Percentiles rank a stretch among this genome's conserved stretches.
Conservation (phyloP, 2,329 filamentous ascomycete genomes). For the Microascus cirrosus region DNA sequence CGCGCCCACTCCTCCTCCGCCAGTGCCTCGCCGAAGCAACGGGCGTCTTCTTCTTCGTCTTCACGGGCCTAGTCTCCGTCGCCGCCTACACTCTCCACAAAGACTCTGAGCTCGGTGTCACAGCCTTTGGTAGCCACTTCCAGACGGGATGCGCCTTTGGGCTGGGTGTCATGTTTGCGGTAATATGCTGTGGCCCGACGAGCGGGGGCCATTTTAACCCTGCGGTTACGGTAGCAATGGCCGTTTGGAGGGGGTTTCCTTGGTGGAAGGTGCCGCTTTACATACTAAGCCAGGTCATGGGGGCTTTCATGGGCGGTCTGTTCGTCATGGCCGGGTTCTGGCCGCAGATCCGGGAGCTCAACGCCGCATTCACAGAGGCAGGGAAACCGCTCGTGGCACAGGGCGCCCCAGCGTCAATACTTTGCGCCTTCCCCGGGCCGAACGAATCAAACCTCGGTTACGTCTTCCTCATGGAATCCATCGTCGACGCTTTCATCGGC, state of each 20-base stretch:
- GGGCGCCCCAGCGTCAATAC: conserved; percentile 39
- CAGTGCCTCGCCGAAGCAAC: conserved; percentile 45
- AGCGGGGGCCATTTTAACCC: conserved; percentile 46
- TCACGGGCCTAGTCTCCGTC: conserved; percentile 40
- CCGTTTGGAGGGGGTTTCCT: conserved; percentile 45
- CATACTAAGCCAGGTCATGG: conserved; percentile 44
- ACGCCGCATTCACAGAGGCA: conserved; percentile 21
- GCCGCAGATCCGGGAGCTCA: conserved; percentile 26
- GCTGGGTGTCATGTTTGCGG: conserved; percentile 46
- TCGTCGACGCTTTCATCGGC: conserved; percentile 44
- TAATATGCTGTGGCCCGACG: conserved; percentile 41
- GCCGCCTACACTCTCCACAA: conserved; percentile 37
- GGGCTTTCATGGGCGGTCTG: conserved; percentile 42
- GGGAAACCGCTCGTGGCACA: conserved; percentile 19
- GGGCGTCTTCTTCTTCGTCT: conserved; percentile 46
- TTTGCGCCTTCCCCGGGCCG: conserved; percentile 39
- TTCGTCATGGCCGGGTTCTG: conserved; percentile 46
- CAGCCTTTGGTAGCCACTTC: conserved; percentile 34
- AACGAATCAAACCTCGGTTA: conserved; percentile 40
- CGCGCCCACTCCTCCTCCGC: conserved; percentile 38
- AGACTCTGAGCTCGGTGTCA: conserved; percentile 18
- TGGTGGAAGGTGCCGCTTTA: conserved; percentile 46
- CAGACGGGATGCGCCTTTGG: conserved; percentile 45
- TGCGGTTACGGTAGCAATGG: conserved; percentile 32
- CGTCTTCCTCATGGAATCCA: conserved; percentile 47